Evolutionary conservation across 305 asterid genomes (phyloP).

Genomic region (Solanum chacoense): DNA sequence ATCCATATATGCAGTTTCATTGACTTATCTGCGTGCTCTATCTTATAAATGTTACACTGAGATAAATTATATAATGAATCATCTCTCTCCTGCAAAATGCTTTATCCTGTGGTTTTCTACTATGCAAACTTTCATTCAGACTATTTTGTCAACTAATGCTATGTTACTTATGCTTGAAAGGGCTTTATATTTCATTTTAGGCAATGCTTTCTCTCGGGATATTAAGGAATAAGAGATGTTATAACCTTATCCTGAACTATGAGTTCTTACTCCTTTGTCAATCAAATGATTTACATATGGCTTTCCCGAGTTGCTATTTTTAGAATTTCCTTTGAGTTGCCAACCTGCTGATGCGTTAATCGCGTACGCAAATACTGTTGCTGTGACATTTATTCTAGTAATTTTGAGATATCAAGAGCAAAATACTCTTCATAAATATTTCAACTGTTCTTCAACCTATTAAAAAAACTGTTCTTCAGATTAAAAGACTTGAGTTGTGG

Average conservation of each 20-base stretch:
- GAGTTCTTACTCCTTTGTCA: background rate
- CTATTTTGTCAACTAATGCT: background rate
- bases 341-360: background rate
- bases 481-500: background rate
- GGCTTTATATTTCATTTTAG: background rate
- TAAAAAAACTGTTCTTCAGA: background rate
- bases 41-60: background rate
- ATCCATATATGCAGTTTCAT: background rate
- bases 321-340: background rate
- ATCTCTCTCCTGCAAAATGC: background rate
- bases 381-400: background rate
- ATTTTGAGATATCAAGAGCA: background rate
- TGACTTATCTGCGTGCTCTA: background rate
- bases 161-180: background rate
- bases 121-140: background rate
- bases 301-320: background rate
- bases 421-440: background rate
- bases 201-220: background rate
- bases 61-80: background rate
- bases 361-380: background rate
- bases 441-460: background rate
- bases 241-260: background rate
- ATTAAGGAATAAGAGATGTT: background rate
- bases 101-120: background rate
- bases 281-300: background rate